Percentiles rank a stretch among this genome's conserved stretches.
These are phyloP conservation scores for Moringa oleifera DNA, from an alignment of 345 rosid genomes.

Conservation along the genomic window DNA sequence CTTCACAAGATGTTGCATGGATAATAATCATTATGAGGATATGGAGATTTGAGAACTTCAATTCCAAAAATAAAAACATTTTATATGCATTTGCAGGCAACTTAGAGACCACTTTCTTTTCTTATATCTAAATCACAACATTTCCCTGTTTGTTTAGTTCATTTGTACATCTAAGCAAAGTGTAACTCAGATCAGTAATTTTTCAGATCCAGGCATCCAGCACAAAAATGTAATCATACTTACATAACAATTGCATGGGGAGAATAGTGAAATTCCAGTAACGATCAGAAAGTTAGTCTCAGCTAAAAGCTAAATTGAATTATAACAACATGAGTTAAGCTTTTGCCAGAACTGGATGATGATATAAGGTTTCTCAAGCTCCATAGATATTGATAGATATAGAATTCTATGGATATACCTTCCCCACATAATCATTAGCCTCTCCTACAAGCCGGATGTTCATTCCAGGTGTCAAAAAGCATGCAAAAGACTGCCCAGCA, in stretches of 20 bases:
- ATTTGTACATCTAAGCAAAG: too few species aligned
- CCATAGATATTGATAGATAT: neutral
- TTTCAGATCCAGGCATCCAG: too few species aligned
- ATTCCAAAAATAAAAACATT: too few species aligned
- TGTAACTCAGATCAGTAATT: too few species aligned
- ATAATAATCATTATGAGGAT: too few species aligned
- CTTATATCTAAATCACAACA: too few species aligned
- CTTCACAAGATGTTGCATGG: neutral
- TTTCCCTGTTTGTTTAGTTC: too few species aligned
- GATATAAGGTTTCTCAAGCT: constrained; percentile 1
- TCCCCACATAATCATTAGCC: constrained; percentile 96
- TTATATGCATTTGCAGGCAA: too few species aligned
- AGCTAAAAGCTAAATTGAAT: neutral
- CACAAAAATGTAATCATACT: too few species aligned
- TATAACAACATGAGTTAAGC: neutral
- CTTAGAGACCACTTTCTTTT: too few species aligned
- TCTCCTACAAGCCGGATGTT: constrained; percentile 86
- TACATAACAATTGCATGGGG: too few species aligned
- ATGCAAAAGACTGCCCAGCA: constrained; percentile 96
- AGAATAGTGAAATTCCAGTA: too few species aligned
- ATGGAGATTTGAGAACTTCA: neutral
- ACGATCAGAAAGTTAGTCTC: neutral
- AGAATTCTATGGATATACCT: constrained; percentile 43
- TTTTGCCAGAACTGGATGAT: neutral
- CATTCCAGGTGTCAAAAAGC: constrained; percentile 98